A percentile compares a stretch with the other conserved stretches of the same genome.
Evolutionary conservation across 129 eudicot genomes (phyloP).

Genomic region (Apium graveolens): DNA sequence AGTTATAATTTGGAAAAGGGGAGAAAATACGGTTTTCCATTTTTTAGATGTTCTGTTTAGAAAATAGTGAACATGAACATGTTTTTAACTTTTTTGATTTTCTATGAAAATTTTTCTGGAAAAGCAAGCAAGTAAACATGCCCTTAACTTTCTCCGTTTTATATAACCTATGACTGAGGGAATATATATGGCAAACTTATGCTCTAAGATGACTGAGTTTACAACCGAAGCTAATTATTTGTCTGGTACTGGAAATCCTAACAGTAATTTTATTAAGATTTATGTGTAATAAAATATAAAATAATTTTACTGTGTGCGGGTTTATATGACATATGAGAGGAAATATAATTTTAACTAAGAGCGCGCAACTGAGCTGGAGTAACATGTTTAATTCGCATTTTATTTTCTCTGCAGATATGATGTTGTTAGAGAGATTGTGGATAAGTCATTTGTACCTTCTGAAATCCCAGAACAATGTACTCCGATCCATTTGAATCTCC

Average conservation of each 20-base stretch:
- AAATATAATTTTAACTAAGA: no score
- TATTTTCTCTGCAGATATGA: conserved; percentile 46
- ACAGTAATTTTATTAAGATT: no score
- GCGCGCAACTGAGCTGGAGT: background rate
- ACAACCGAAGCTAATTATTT: background rate
- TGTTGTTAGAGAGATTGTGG: conserved; percentile 42
- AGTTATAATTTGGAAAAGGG: no score
- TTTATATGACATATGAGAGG: background rate
- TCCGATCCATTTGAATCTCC: conserved; percentile 85
- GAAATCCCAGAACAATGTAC: conserved; percentile 66
- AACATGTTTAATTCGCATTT: background rate
- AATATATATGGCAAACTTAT: background rate
- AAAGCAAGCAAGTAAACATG: no score
- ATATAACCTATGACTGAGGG: no score
- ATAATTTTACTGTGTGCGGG: background rate
- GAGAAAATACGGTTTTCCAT: no score
- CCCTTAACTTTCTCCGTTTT: no score
- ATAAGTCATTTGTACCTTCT: conserved; percentile 42
- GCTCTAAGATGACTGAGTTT: background rate
- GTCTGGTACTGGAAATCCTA: background rate
- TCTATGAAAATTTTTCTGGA: no score
- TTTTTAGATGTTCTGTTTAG: no score
- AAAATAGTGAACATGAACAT: no score
- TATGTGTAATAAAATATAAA: background rate
- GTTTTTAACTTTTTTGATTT: no score